Evolutionary conservation across 805 yeast genomes (phyloP).

Genomic region (Candida ficus): DNA sequence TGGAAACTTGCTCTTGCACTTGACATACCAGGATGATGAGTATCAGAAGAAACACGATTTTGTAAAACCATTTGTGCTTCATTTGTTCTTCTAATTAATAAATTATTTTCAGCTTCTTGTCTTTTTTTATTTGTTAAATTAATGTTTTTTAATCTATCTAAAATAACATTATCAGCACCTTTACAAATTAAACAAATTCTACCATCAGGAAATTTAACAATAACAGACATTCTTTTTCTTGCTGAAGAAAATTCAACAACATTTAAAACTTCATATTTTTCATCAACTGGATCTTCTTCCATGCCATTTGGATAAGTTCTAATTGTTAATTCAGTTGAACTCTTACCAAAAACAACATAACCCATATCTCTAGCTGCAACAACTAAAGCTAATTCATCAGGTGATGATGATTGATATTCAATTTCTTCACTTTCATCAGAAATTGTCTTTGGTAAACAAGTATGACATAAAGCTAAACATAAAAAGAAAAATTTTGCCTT

Average conservation of each 20-base stretch:
- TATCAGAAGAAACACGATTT: constrained; percentile 44
- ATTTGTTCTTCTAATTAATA: constrained; percentile 59
- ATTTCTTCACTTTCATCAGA: constrained; percentile 39
- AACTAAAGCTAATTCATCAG: constrained; percentile 92
- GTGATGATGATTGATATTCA: constrained; percentile 90
- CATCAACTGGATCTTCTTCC: constrained; percentile 55
- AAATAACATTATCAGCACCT: constrained; percentile 91
- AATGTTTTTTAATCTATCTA: constrained; percentile 61
- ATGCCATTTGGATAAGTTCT: constrained; percentile 84
- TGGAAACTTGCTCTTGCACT: constrained; percentile 28
- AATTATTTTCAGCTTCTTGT: constrained; percentile 51
- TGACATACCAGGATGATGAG: constrained; percentile 14
- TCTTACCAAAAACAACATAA: constrained; percentile 69
- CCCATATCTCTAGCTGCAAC: constrained; percentile 96
- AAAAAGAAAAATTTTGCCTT: constrained; percentile 76
- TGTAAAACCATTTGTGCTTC: constrained; percentile 76
- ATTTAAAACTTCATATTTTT: constrained; percentile 71
- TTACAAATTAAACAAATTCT: constrained; percentile 77
- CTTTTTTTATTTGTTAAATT: constrained; percentile 60
- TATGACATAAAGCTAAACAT: constrained; percentile 81
- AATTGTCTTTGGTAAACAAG: constrained; percentile 70
- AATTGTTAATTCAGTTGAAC: constrained; percentile 52
- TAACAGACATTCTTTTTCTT: constrained; percentile 92
- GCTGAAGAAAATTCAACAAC: constrained; percentile 80
- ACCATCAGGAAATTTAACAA: constrained; percentile 71